These are phyloP conservation scores for Starmera dryadoides DNA, from an alignment of 805 yeast genomes.

Conservation along the genomic window DNA sequence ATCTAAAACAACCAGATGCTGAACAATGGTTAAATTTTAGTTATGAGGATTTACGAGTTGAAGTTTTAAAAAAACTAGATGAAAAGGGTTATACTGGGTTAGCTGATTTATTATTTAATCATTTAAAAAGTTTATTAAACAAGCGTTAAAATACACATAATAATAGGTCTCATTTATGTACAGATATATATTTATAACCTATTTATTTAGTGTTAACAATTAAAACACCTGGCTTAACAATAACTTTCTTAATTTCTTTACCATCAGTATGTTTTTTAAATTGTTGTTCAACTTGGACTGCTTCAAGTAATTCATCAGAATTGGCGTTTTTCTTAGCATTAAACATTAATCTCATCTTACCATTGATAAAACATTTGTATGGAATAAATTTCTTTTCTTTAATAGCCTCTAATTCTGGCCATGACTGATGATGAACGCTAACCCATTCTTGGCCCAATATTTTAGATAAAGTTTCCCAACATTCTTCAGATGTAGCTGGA, in stretches of 20 bases:
- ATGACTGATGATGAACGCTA: conserved; percentile 49
- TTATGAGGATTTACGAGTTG: conserved; percentile 39
- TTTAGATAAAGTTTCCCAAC: conserved; percentile 46
- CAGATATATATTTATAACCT: background rate
- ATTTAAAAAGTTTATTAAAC: conserved; percentile 41
- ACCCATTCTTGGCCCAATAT: conserved; percentile 26
- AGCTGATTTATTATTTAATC: conserved; percentile 42
- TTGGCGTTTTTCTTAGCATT: conserved; percentile 29
- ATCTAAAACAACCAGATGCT: conserved; percentile 22
- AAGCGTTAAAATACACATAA: too few relatives aligned
- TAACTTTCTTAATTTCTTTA: conserved; percentile 42
- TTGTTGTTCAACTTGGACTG: conserved; percentile 23
- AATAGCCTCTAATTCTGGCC: conserved; percentile 49
- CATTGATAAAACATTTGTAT: conserved; percentile 66
- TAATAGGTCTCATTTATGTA: too few relatives aligned
- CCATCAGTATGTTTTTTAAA: conserved; percentile 35
- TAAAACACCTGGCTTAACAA: conserved; percentile 34
- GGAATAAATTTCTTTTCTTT: conserved; percentile 29
- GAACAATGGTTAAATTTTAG: conserved; percentile 29
- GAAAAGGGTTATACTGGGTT: conserved; percentile 40
- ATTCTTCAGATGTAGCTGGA: conserved; percentile 79
- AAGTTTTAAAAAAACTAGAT: conserved; percentile 34
- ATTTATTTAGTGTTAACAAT: background rate
- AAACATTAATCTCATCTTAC: conserved; percentile 51
- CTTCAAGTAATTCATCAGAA: conserved; percentile 28